These are phyloP conservation scores for Sarcodon aspratus DNA, from an alignment of 768 basidiomycete genomes.

Conservation along the genomic window DNA sequence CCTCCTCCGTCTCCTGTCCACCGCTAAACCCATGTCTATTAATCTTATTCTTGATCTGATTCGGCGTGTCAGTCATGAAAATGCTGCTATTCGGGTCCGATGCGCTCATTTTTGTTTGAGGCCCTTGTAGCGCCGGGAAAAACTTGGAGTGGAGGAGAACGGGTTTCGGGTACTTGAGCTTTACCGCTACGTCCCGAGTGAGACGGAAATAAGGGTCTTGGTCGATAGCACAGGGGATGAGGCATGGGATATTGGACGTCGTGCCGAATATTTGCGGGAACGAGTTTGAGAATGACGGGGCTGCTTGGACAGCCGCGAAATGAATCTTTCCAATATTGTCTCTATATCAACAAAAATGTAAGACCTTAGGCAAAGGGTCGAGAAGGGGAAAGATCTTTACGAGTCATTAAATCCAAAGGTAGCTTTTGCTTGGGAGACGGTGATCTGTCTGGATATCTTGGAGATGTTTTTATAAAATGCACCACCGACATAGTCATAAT, in stretches of 20 bases:
- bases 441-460: slow-evolving; percentile 86
- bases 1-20: slow-evolving; percentile 91
- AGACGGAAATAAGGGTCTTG: slow-evolving; percentile 97
- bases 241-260: slow-evolving; percentile 70
- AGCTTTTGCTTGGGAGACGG: slow-evolving; percentile 86
- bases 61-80: slow-evolving; percentile 88
- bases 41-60: slow-evolving; percentile 96
- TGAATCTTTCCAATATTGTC: slow-evolving; percentile 98
- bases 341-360: slow-evolving; percentile 25
- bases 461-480: slow-evolving; percentile 92
- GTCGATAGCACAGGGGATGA: slow-evolving; percentile 98
- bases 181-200: slow-evolving; percentile 89
- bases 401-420: slow-evolving; percentile 97
- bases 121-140: slow-evolving; percentile 96
- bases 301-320: slow-evolving; percentile 91
- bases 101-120: slow-evolving; percentile 99
- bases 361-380: neutral
- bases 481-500: slow-evolving; percentile 85
- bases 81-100: slow-evolving; percentile 89
- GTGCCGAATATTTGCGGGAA: slow-evolving; percentile 97
- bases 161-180: slow-evolving; percentile 94
- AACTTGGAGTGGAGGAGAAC: slow-evolving; percentile 90
- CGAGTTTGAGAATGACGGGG: slow-evolving; percentile 94
- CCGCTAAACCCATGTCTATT: slow-evolving; percentile 95
- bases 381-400: slow-evolving; percentile 28